Percentiles rank a stretch among this genome's conserved stretches.
These are phyloP conservation scores for Eucalyptus regnans DNA, from an alignment of 345 rosid genomes.

Conservation along the genomic window DNA sequence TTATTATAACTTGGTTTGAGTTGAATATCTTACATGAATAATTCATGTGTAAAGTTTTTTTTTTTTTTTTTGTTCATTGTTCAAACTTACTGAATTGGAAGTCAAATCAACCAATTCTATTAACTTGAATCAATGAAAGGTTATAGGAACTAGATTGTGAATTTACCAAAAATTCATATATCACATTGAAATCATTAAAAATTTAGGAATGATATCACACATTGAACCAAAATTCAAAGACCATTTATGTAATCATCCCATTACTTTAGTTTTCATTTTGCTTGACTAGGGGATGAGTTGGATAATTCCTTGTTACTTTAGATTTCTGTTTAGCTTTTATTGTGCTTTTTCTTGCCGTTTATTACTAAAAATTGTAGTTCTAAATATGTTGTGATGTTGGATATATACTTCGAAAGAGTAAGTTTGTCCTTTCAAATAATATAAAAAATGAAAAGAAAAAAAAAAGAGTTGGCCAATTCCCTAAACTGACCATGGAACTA, in stretches of 20 bases:
- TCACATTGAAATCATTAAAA: not conserved
- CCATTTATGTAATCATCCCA: too few relatives aligned
- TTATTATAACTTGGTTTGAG: not conserved
- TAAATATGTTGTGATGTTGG: not conserved
- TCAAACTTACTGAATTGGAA: not conserved
- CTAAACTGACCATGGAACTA: not conserved
- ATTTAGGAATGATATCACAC: accelerated
- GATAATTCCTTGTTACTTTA: not conserved
- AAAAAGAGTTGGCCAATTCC: not conserved
- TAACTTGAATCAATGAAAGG: not conserved
- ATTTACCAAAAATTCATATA: too few relatives aligned
- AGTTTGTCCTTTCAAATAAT: not conserved
- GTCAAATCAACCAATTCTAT: not conserved
- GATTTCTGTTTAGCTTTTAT: not conserved
- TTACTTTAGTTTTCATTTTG: not conserved
- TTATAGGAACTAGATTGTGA: not conserved
- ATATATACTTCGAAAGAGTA: not conserved
- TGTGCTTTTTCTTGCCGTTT: accelerated
- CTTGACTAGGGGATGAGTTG: not conserved
- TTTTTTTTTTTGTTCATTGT: not conserved
- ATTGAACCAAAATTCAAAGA: not conserved
- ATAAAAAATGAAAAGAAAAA: too few relatives aligned
- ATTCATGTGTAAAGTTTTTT: not conserved
- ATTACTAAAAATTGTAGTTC: not conserved
- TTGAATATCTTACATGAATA: too few relatives aligned